Conservation (phyloP, 768 basidiomycete genomes). For the Collybia nuda region DNA sequence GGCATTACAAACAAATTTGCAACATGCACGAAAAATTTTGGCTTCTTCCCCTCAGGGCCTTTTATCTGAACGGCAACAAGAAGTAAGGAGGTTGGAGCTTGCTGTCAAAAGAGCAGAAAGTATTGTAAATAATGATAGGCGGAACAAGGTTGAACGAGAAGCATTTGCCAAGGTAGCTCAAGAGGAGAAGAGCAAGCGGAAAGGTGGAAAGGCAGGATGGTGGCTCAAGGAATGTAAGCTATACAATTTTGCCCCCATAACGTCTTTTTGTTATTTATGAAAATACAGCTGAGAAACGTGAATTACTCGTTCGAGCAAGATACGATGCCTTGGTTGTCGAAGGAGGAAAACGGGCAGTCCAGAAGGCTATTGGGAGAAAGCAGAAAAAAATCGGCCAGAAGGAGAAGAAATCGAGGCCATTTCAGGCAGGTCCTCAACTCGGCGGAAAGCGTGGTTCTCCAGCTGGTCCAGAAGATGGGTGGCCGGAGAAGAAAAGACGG, state of each 20-base stretch:
- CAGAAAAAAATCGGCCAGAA: constrained; percentile 85
- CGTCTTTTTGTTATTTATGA: constrained; percentile 10
- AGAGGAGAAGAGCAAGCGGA: constrained; percentile 65
- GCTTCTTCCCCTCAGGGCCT: constrained; percentile 59
- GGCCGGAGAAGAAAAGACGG: constrained; percentile 15
- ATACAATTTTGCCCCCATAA: background rate
- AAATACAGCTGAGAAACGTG: constrained; percentile 71
- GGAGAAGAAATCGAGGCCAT: constrained; percentile 86
- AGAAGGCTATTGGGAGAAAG: constrained; percentile 87
- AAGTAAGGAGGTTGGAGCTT: constrained; percentile 67
- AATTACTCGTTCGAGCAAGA: constrained; percentile 68
- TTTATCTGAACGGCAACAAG: constrained; percentile 60
- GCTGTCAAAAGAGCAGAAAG: constrained; percentile 81
- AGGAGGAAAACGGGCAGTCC: constrained; percentile 81
- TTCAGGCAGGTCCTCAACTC: constrained; percentile 18
- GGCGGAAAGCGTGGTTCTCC: constrained; percentile 3
- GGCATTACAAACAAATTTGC: constrained; percentile 63
- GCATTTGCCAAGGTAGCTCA: constrained; percentile 55
- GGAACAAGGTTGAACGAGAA: constrained; percentile 68
- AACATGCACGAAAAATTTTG: constrained; percentile 66
- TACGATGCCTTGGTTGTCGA: constrained; percentile 75
- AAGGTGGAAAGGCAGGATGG: constrained; percentile 81
- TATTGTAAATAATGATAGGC: constrained; percentile 66
- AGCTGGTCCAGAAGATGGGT: constrained; percentile 10
- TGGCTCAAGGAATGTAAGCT: constrained; percentile 78